Percentiles rank a stretch among this genome's conserved stretches.
phyloP scores from a whole-genome alignment of 75 land plant species.

The Larix kaempferi region DNA sequence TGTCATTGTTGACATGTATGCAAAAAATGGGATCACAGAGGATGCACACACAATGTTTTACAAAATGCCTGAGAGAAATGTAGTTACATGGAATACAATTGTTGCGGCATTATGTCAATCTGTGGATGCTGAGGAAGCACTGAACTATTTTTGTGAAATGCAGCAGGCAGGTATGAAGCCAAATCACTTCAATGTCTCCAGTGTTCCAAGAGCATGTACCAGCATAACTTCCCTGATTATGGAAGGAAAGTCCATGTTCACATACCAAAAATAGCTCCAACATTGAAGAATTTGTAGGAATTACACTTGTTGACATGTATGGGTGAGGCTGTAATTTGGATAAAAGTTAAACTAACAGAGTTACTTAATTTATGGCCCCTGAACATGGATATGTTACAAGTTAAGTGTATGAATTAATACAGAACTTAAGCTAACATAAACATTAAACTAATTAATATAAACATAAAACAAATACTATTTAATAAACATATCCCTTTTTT shows the following conservation, averaged over 20 bases:
- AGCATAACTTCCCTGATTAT: not conserved
- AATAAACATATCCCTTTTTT: too few species aligned
- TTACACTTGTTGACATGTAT: slow-evolving; percentile 41
- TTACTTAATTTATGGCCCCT: too few species aligned
- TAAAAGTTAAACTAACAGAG: too few species aligned
- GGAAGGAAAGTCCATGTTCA: slow-evolving; percentile 30
- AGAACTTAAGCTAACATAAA: too few species aligned
- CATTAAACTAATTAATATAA: too few species aligned
- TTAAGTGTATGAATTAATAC: too few species aligned
- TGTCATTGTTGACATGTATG: slow-evolving; percentile 41
- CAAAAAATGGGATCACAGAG: slow-evolving; percentile 27
- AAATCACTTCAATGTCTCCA: slow-evolving; percentile 27
- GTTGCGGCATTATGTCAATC: slow-evolving; percentile 36
- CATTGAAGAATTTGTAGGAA: slow-evolving; percentile 42
- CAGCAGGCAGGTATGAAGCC: slow-evolving; percentile 16
- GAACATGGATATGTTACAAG: too few species aligned
- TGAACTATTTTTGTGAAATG: slow-evolving; percentile 9
- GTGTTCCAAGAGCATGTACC: slow-evolving; percentile 28
- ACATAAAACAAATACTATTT: too few species aligned
- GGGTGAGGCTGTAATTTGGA: too few species aligned
- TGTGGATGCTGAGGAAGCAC: too few species aligned
- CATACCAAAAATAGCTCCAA: too few species aligned
- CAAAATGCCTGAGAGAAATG: slow-evolving; percentile 18
- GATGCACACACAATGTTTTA: slow-evolving; percentile 33
- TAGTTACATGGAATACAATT: slow-evolving; percentile 37